phyloP scores from a whole-genome alignment of 78 protist genomes.

The Neovahlkampfia damariscottae region DNA sequence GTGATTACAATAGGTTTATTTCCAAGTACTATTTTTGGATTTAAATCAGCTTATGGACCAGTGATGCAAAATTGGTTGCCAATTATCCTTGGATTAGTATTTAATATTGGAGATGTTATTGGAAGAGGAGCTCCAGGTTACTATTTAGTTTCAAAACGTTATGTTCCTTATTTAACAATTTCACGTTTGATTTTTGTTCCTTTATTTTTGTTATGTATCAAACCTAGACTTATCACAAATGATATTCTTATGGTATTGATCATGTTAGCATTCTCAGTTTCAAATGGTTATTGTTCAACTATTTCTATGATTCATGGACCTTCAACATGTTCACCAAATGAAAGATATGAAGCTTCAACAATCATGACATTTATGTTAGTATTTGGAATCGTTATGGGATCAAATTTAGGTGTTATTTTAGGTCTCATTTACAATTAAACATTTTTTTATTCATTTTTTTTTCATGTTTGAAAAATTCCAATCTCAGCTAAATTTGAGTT shows the following conservation, averaged over 20 bases:
- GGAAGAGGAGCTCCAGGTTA: slow-evolving; percentile 13
- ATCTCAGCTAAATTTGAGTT: no score
- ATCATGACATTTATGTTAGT: slow-evolving; percentile 21
- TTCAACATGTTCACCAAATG: not conserved
- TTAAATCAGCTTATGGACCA: not conserved
- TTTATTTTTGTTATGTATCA: slow-evolving; percentile 26
- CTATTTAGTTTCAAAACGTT: not conserved
- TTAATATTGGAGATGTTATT: slow-evolving; percentile 29
- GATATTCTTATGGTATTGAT: slow-evolving; percentile 13
- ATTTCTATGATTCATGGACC: slow-evolving; percentile 33
- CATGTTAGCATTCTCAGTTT: slow-evolving; percentile 2
- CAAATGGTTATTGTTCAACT: slow-evolving; percentile 30
- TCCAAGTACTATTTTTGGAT: not conserved
- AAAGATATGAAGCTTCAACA: slow-evolving; percentile 19
- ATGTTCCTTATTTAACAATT: not conserved
- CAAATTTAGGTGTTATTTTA: not conserved
- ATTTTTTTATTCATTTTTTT: no score
- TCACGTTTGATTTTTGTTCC: slow-evolving; percentile 27
- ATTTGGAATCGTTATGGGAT: slow-evolving; percentile 16
- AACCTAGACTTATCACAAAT: slow-evolving; percentile 3
- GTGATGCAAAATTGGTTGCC: slow-evolving; percentile 24
- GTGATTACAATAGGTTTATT: slow-evolving; percentile 31
- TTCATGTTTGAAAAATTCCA: no score
- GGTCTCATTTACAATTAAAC: not conserved
- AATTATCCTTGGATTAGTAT: not conserved